Evolutionary conservation across 306 rosid genomes (phyloP).

Genomic region (Citrullus mucosospermus): DNA sequence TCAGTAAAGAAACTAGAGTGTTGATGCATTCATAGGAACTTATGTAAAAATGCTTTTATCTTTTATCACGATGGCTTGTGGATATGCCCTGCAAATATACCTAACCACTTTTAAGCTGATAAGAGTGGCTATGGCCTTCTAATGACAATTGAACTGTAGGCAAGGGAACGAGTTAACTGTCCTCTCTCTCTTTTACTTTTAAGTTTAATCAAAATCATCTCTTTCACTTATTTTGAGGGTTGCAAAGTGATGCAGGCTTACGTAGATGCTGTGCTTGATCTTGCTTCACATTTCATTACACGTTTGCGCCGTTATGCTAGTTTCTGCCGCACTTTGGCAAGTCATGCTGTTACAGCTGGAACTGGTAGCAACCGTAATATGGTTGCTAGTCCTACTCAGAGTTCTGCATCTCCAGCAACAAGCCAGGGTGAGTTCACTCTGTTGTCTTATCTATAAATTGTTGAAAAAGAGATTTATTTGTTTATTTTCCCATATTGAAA

Average conservation of each 20-base stretch:
- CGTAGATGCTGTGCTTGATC: constrained; percentile 93
- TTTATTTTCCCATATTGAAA: not conserved
- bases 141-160: not conserved
- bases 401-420: constrained; percentile 71
- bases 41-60: not conserved
- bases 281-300: constrained; percentile 96
- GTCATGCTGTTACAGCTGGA: constrained; percentile 92
- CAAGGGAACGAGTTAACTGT: not conserved
- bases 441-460: not conserved
- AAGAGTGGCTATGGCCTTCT: not conserved
- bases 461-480: not conserved
- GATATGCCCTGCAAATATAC: not conserved
- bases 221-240: constrained; percentile 6
- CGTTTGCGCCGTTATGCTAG: constrained; percentile 97
- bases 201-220: not conserved
- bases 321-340: constrained; percentile 97
- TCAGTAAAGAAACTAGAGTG: not conserved
- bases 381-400: constrained; percentile 92
- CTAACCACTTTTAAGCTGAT: not conserved
- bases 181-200: not conserved
- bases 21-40: not conserved
- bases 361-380: constrained; percentile 80
- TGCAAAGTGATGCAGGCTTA: constrained; percentile 61
- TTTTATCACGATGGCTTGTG: not conserved
- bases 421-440: constrained; percentile 57